phyloP scores from a whole-genome alignment of 768 basidiomycete species.

The Dictyophora rubrovolvata region DNA sequence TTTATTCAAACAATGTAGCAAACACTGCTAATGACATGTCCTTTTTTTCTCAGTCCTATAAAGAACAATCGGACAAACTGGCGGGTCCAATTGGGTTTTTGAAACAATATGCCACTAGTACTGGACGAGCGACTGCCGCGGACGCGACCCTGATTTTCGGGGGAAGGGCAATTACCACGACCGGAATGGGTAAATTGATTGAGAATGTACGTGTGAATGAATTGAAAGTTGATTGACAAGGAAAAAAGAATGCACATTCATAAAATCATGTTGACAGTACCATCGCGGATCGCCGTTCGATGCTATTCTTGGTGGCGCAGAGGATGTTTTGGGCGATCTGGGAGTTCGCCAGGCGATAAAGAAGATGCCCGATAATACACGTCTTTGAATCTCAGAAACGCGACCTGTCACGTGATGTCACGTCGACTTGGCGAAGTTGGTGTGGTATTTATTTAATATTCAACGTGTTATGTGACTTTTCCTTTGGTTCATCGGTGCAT shows the following conservation, averaged over 20 bases:
- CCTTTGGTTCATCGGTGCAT: too few relatives aligned
- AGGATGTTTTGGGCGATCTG: slow-evolving; percentile 64
- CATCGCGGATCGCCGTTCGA: slow-evolving; percentile 10
- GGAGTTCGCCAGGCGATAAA: slow-evolving; percentile 66
- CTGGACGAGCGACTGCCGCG: slow-evolving; percentile 47
- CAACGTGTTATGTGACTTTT: background rate
- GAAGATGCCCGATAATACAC: slow-evolving; percentile 49
- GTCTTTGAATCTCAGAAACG: slow-evolving; percentile 23
- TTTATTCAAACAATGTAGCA: background rate
- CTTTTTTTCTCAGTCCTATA: slow-evolving; percentile 45
- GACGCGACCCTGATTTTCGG: slow-evolving; percentile 84
- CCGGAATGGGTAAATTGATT: slow-evolving; percentile 78
- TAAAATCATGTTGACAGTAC: slow-evolving; percentile 17
- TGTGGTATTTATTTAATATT: background rate
- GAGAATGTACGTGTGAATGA: slow-evolving; percentile 53
- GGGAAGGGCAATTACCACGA: slow-evolving; percentile 75
- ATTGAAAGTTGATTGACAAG: background rate
- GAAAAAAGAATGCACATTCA: too few relatives aligned
- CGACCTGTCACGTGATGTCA: slow-evolving; percentile 3
- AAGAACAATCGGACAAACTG: slow-evolving; percentile 72
- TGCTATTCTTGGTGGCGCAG: slow-evolving; percentile 63
- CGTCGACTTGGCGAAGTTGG: background rate
- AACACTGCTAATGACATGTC: slow-evolving; percentile 11
- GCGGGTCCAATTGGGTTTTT: slow-evolving; percentile 84
- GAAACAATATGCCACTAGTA: slow-evolving; percentile 58